These are phyloP conservation scores for Picea glauca DNA, from an alignment of 75 land plant genomes.

Conservation along the genomic window DNA sequence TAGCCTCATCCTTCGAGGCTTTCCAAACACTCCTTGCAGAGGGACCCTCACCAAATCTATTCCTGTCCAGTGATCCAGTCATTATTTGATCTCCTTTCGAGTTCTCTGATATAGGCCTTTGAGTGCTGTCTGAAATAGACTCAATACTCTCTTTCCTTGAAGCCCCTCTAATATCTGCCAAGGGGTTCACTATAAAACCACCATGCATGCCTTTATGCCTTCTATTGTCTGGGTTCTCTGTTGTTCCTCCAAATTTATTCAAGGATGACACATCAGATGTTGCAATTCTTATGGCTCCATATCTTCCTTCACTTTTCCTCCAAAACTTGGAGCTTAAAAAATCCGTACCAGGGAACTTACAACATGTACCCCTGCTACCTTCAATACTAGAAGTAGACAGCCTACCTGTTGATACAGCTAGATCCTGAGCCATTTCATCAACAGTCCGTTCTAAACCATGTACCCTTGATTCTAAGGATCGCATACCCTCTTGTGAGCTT, in stretches of 20 bases:
- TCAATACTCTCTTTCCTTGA: not conserved
- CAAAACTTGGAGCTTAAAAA: slow-evolving; percentile 69
- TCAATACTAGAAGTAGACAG: slow-evolving; percentile 17
- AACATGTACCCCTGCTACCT: slow-evolving; percentile 32
- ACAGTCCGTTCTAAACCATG: slow-evolving; percentile 57
- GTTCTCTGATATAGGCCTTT: not conserved
- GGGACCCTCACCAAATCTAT: slow-evolving; percentile 6
- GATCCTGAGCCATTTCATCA: slow-evolving; percentile 61
- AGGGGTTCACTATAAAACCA: slow-evolving; percentile 21
- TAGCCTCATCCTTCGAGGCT: not conserved
- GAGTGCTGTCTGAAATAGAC: not conserved
- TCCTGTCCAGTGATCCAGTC: not conserved
- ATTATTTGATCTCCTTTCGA: not conserved
- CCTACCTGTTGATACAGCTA: slow-evolving; percentile 48
- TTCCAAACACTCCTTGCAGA: slow-evolving; percentile 2
- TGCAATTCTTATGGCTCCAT: slow-evolving; percentile 20
- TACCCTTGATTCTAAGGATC: slow-evolving; percentile 53
- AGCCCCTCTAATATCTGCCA: slow-evolving; percentile 20
- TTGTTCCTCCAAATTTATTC: not conserved
- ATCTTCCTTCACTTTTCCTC: slow-evolving; percentile 46
- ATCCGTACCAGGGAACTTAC: slow-evolving; percentile 61
- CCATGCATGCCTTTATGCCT: slow-evolving; percentile 10
- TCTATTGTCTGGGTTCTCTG: not conserved
- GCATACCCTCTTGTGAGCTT: slow-evolving; percentile 62
- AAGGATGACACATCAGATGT: slow-evolving; percentile 5